A percentile compares a stretch with the other conserved stretches of the same genome.
Conservation (phyloP, 2,329 filamentous ascomycete species). For the Fusarium robinianum region DNA sequence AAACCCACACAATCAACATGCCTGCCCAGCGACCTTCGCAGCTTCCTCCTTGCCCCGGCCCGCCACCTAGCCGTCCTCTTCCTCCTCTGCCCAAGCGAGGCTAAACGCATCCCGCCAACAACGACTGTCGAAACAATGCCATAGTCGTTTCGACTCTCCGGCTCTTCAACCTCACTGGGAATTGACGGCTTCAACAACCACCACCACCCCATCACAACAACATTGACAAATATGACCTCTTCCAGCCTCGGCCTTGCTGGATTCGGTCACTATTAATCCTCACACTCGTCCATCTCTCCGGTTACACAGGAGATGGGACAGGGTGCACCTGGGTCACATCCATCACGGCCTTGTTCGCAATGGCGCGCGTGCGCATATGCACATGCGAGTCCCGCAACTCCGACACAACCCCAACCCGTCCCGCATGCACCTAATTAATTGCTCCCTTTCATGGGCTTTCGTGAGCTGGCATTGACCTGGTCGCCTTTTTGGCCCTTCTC, state of each 20-base stretch:
- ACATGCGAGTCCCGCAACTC: conserved; percentile 25
- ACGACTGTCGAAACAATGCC: conserved; percentile 12
- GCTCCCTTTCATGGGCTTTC: conserved; percentile 14
- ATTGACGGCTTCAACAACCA: conserved; percentile 11
- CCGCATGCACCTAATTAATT: conserved; percentile 31
- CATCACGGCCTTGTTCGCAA: conserved; percentile 22
- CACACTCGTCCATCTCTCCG: conserved; percentile 14
- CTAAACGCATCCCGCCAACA: conserved; percentile 42
- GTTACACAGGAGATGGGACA: conserved; percentile 27
- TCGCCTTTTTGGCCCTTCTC: too few species aligned
- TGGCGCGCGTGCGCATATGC: conserved; percentile 32
- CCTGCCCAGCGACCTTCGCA: conserved; percentile 66
- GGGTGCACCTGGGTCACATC: conserved; percentile 24
- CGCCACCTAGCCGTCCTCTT: conserved; percentile 66
- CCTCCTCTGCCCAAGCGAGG: conserved; percentile 67
- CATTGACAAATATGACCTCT: conserved; percentile 13
- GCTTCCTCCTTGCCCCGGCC: conserved; percentile 69
- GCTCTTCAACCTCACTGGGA: conserved; percentile 16
- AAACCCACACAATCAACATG: conserved; percentile 47
- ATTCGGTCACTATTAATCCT: too few species aligned
- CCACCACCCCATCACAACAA: not conserved
- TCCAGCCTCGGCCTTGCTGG: too few species aligned
- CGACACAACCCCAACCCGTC: conserved; percentile 28
- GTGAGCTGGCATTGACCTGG: conserved; percentile 20
- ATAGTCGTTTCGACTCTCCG: conserved; percentile 13